These are phyloP conservation scores for Arabidopsis hybrid DNA, from an alignment of 441 rosid species.

Conservation along the genomic window DNA sequence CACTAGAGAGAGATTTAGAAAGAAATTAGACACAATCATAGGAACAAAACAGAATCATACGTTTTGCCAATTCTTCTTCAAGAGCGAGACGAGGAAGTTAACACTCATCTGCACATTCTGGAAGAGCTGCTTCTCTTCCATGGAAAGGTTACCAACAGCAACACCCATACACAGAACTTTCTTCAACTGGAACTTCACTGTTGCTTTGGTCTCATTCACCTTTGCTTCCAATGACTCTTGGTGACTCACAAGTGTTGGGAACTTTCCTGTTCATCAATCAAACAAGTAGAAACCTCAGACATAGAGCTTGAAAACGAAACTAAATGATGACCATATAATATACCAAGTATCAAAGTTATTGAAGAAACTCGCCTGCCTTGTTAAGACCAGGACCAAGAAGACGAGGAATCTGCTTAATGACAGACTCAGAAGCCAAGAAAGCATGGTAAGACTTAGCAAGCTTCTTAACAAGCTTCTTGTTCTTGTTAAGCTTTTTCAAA, in stretches of 20 bases:
- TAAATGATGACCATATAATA: background rate
- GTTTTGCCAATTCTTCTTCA: constrained; percentile 96
- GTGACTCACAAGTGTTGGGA: constrained; percentile 86
- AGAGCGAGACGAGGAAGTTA: constrained; percentile 80
- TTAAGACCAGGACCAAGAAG: constrained; percentile 97
- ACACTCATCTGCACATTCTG: constrained; percentile 91
- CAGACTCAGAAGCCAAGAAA: constrained; percentile 93
- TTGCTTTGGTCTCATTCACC: constrained; percentile 85
- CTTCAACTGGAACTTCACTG: constrained; percentile 83
- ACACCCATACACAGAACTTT: constrained; percentile 98
- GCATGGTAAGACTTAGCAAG: constrained; percentile 97
- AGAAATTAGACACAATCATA: constrained; percentile 22
- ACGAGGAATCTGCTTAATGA: constrained; percentile 98
- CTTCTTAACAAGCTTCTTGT: constrained; percentile 90
- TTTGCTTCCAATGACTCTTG: constrained; percentile 85
- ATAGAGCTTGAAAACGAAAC: background rate
- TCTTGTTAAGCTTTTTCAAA: constrained; percentile 85
- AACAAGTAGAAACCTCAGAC: background rate
- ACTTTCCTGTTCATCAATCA: constrained; percentile 63
- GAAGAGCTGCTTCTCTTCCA: constrained; percentile 95
- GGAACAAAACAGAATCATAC: constrained; percentile 41
- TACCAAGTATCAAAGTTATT: constrained; percentile 5
- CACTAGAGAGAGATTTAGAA: background rate
- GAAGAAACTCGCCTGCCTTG: constrained; percentile 97
- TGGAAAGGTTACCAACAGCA: constrained; percentile 82